phyloP scores from a whole-genome alignment of 2,329 filamentous ascomycete species.

The Neofusicoccum sp. region DNA sequence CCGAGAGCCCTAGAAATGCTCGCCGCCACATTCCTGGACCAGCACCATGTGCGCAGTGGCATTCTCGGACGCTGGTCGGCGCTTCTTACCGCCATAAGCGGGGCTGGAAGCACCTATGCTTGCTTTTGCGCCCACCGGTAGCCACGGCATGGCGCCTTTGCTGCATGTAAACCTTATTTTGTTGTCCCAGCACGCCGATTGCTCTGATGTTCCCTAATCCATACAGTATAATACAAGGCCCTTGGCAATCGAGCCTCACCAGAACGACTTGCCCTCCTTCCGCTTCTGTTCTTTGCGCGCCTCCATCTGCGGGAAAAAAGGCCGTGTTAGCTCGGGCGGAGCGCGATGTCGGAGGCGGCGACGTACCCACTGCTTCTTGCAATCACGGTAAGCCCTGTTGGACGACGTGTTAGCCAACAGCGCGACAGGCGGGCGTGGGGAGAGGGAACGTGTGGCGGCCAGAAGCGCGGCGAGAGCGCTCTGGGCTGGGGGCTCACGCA shows the following conservation, averaged over 20 bases:
- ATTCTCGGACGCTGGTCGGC: not conserved
- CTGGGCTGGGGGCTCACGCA: constrained; percentile 50
- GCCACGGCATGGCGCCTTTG: not conserved
- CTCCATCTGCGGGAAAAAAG: constrained; percentile 38
- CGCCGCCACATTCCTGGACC: no score
- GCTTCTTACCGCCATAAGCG: not conserved
- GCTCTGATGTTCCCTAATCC: not conserved
- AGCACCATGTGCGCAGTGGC: no score
- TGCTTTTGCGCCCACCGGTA: not conserved
- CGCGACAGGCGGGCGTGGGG: not conserved
- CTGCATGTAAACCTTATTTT: not conserved
- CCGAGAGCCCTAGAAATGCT: not conserved
- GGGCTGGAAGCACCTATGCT: not conserved
- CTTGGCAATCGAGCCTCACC: not conserved
- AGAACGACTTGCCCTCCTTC: constrained; percentile 12
- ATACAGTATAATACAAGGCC: constrained; percentile 6
- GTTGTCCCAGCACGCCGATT: not conserved
- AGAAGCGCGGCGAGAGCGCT: constrained; percentile 4
- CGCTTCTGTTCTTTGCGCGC: constrained; percentile 51
- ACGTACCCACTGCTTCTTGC: constrained; percentile 91
- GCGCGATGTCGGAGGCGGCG: constrained; percentile 22
- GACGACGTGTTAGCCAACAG: not conserved
- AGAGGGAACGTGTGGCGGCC: not conserved
- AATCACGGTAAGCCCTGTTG: constrained; percentile 85
- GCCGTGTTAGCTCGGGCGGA: not conserved